Conservation (phyloP, 2,329 filamentous ascomycete genomes). For the Davidsoniella eucalypti region DNA sequence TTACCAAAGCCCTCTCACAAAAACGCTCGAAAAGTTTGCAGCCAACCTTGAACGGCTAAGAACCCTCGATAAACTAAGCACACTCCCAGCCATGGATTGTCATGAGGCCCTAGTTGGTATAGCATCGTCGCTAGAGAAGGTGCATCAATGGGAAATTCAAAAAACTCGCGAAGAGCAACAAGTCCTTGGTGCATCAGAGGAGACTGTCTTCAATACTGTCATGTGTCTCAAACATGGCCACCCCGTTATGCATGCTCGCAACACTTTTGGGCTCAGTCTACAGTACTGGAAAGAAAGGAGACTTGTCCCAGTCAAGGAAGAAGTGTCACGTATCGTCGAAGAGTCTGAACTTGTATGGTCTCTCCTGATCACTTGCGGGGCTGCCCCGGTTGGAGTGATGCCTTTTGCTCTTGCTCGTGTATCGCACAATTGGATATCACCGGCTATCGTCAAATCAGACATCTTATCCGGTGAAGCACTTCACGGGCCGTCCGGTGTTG, state of each 20-base stretch:
- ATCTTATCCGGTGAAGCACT: constrained; percentile 28
- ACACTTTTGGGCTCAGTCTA: constrained; percentile 50
- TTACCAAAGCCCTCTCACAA: constrained; percentile 48
- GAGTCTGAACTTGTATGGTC: constrained; percentile 42
- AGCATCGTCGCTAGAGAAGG: constrained; percentile 48
- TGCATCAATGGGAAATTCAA: constrained; percentile 56
- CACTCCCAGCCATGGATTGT: constrained; percentile 51
- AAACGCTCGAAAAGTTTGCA: constrained; percentile 53
- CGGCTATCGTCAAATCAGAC: constrained; percentile 42
- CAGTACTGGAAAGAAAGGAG: constrained; percentile 62
- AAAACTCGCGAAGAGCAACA: constrained; percentile 24
- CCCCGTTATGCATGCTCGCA: constrained; percentile 53
- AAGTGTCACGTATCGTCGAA: constrained; percentile 23
- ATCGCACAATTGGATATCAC: constrained; percentile 58
- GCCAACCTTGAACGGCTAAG: constrained; percentile 55
- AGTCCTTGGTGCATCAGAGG: constrained; percentile 22
- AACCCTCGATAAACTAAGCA: constrained; percentile 54
- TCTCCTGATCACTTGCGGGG: constrained; percentile 48
- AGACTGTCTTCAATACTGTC: constrained; percentile 33
- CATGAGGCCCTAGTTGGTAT: constrained; percentile 63
- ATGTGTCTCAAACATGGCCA: constrained; percentile 55
- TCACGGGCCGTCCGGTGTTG: constrained; percentile 20
- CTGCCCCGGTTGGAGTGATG: constrained; percentile 32
- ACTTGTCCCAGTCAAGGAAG: constrained; percentile 25
- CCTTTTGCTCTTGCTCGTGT: constrained; percentile 29